Evolutionary conservation across 805 yeast genomes (phyloP).

Genomic region (Candida rishiriensis): DNA sequence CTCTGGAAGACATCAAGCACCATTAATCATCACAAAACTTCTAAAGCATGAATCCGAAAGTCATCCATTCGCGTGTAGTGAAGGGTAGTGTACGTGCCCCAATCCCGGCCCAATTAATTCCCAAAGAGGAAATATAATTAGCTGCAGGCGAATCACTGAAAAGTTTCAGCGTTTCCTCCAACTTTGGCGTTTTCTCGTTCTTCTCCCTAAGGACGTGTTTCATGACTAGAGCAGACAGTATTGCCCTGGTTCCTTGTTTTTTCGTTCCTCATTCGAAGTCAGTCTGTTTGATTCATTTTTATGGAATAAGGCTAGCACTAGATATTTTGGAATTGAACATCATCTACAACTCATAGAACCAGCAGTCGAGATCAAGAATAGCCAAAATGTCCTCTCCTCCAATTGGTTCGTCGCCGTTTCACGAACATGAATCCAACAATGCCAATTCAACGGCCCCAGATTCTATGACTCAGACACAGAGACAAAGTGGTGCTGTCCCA

Average conservation of each 20-base stretch:
- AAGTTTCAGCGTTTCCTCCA: not conserved
- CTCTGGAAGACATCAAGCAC: too few species aligned
- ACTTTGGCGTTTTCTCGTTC: too few species aligned
- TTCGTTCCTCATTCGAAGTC: not conserved
- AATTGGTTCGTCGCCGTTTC: slow-evolving; percentile 24
- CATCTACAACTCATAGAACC: too few species aligned
- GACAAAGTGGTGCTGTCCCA: slow-evolving; percentile 35
- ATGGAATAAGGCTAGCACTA: not conserved
- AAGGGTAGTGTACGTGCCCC: not conserved
- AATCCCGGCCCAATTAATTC: slow-evolving; percentile 2
- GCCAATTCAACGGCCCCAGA: slow-evolving; percentile 32
- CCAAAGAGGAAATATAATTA: slow-evolving; percentile 9
- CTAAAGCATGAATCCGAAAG: not conserved
- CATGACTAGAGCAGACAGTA: too few species aligned
- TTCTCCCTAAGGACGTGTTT: slow-evolving; percentile 1
- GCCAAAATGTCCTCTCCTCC: slow-evolving; percentile 26
- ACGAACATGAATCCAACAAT: slow-evolving; percentile 15
- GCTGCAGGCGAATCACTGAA: not conserved
- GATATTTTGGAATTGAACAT: too few species aligned
- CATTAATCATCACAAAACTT: too few species aligned
- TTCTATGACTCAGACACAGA: slow-evolving; percentile 32
- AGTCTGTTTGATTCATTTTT: not conserved
- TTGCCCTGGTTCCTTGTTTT: not conserved
- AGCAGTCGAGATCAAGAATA: too few species aligned
- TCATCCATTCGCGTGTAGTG: not conserved